Percentiles rank a stretch among this genome's conserved stretches.
These are phyloP conservation scores for Penicillium sumatraense DNA, from an alignment of 2,329 filamentous ascomycete species.

Conservation along the genomic window DNA sequence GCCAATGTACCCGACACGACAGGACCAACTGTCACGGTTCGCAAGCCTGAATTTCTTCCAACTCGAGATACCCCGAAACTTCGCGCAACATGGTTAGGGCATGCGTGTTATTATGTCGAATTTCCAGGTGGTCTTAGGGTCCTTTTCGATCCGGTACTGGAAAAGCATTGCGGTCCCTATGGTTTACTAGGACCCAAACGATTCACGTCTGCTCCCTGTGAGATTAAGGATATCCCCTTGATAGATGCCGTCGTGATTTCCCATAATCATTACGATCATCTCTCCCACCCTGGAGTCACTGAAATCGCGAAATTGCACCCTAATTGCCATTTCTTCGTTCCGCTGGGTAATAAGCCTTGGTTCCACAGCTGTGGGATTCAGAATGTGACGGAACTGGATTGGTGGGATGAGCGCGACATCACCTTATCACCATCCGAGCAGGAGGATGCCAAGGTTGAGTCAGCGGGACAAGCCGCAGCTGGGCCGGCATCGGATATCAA, in stretches of 20 bases:
- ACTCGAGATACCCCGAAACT: constrained; percentile 64
- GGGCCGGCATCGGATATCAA: constrained; percentile 59
- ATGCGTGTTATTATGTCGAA: constrained; percentile 92
- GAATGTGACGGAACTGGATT: constrained; percentile 87
- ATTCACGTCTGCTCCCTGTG: constrained; percentile 77
- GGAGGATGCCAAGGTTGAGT: constrained; percentile 32
- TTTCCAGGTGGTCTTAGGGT: constrained; percentile 85
- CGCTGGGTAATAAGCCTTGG: constrained; percentile 81
- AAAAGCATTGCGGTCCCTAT: constrained; percentile 81
- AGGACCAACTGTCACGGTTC: constrained; percentile 68
- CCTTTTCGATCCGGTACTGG: constrained; percentile 92
- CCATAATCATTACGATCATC: constrained; percentile 92
- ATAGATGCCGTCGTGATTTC: constrained; percentile 70
- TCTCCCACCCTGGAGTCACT: constrained; percentile 75
- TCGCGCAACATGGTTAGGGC: constrained; percentile 91
- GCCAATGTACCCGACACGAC: constrained; percentile 64
- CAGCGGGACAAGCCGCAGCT: constrained; percentile 25
- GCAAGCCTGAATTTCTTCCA: constrained; percentile 69
- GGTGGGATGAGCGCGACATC: constrained; percentile 88
- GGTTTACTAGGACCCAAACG: constrained; percentile 72
- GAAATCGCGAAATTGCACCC: constrained; percentile 74
- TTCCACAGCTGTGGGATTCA: constrained; percentile 72
- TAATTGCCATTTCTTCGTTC: constrained; percentile 84
- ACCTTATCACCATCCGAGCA: constrained; percentile 55
- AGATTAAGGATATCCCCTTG: constrained; percentile 74